These are phyloP conservation scores for Aspergillus sergii DNA, from an alignment of 2,329 filamentous ascomycete genomes.

Conservation along the genomic window DNA sequence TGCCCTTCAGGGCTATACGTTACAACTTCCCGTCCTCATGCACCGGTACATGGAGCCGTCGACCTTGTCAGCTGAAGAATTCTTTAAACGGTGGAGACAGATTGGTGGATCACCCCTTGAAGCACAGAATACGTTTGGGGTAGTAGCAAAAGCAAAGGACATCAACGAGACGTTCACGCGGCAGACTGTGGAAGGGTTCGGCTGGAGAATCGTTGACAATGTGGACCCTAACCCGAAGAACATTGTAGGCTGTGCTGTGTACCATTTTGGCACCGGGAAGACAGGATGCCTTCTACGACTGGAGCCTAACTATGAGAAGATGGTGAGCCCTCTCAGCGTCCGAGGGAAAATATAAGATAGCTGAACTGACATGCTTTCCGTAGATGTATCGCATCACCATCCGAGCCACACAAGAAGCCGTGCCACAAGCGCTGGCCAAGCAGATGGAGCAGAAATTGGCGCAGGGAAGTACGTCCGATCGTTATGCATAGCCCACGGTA, in stretches of 20 bases:
- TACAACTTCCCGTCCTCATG: constrained; percentile 83
- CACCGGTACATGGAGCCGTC: constrained; percentile 98
- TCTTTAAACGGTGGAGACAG: constrained; percentile 99
- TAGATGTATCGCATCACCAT: constrained; percentile 97
- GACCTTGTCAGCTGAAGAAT: constrained; percentile 83
- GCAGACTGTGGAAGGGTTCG: constrained; percentile 77
- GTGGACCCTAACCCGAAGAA: constrained; percentile 95
- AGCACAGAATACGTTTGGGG: constrained; percentile 80
- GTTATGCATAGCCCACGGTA: constrained; percentile 18
- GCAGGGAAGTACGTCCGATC: constrained; percentile 43
- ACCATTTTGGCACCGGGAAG: constrained; percentile 78
- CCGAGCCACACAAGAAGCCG: constrained; percentile 86
- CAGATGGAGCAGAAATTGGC: constrained; percentile 84
- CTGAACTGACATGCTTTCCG: constrained; percentile 9
- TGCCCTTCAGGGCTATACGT: constrained; percentile 85
- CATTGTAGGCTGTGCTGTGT: constrained; percentile 83
- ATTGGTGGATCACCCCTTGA: constrained; percentile 88
- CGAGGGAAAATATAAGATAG: not conserved
- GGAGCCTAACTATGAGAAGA: constrained; percentile 90
- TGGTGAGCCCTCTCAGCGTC: constrained; percentile 62
- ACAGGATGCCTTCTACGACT: constrained; percentile 90
- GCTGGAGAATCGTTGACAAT: constrained; percentile 80
- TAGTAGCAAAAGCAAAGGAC: constrained; percentile 62
- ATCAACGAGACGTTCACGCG: constrained; percentile 73
- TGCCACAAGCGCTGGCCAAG: constrained; percentile 78